Conservation (phyloP, 139 green algal species). For the Coccomyxa sp. region DNA sequence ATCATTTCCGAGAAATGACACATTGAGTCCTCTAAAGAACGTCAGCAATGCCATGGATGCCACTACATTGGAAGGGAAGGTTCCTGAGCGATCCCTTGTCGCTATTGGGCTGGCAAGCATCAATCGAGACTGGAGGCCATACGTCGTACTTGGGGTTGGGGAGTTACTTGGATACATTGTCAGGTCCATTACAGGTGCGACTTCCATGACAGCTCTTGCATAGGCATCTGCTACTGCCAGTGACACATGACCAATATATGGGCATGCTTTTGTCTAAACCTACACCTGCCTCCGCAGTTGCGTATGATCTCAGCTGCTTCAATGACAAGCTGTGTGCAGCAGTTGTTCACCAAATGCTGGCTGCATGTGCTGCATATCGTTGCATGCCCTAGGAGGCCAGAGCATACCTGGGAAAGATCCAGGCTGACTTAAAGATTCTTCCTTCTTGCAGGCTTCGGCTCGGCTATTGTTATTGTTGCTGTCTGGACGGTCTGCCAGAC, state of each 20-base stretch:
- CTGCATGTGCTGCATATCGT: background rate
- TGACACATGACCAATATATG: too few species aligned
- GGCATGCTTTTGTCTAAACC: too few species aligned
- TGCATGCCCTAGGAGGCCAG: too few species aligned
- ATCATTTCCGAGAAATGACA: too few species aligned
- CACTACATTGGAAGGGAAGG: too few species aligned
- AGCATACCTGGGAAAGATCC: too few species aligned
- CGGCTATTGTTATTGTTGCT: background rate
- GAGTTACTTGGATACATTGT: constrained; percentile 2
- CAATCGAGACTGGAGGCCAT: background rate
- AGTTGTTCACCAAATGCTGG: background rate
- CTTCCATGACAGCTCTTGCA: too few species aligned
- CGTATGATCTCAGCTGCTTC: background rate
- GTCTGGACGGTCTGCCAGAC: background rate
- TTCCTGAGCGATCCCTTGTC: too few species aligned
- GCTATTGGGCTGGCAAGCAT: background rate
- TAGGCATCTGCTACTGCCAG: too few species aligned
- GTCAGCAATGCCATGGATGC: too few species aligned
- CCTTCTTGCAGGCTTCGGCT: background rate
- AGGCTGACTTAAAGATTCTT: too few species aligned
- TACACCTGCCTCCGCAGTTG: background rate
- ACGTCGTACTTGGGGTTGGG: background rate
- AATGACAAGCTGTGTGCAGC: background rate
- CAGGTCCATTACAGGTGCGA: background rate
- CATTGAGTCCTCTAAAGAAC: too few species aligned